Percentiles rank a stretch among this genome's conserved stretches.
These are phyloP conservation scores for Filobasidium uniguttulatum DNA, from an alignment of 1,284 basidiomycete genomes.

Conservation along the genomic window DNA sequence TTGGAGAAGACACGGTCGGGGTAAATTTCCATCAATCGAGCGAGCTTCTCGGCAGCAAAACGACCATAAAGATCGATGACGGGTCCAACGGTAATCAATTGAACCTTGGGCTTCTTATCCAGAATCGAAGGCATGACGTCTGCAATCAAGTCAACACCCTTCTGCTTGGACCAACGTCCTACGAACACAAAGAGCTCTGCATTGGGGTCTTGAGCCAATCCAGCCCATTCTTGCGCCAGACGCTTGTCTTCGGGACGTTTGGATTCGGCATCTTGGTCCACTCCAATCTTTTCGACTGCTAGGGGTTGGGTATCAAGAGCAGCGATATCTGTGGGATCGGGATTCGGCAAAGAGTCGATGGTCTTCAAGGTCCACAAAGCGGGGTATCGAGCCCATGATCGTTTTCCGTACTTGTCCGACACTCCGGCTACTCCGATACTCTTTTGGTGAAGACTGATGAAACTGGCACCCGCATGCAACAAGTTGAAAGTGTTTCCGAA, in stretches of 20 bases:
- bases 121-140: constrained; percentile 82
- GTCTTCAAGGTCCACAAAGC: constrained; percentile 87
- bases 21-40: constrained; percentile 82
- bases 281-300: constrained; percentile 54
- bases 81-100: constrained; percentile 75
- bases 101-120: constrained; percentile 70
- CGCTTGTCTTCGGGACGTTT: constrained; percentile 76
- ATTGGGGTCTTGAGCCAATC: constrained; percentile 73
- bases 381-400: constrained; percentile 85
- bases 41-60: constrained; percentile 82
- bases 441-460: constrained; percentile 82
- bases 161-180: constrained; percentile 91
- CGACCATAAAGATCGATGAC: constrained; percentile 88
- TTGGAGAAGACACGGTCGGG: constrained; percentile 84
- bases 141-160: constrained; percentile 85
- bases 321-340: constrained; percentile 78
- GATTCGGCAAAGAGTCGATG: constrained; percentile 84
- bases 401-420: constrained; percentile 89
- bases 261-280: constrained; percentile 69
- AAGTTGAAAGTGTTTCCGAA: constrained; percentile 94
- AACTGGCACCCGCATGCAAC: constrained; percentile 77
- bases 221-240: constrained; percentile 85
- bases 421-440: constrained; percentile 84
- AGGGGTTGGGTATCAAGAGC: constrained; percentile 68
- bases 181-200: constrained; percentile 87